Conservation (phyloP, 2,329 filamentous ascomycete genomes). For the Colletotrichum higginsianum region DNA sequence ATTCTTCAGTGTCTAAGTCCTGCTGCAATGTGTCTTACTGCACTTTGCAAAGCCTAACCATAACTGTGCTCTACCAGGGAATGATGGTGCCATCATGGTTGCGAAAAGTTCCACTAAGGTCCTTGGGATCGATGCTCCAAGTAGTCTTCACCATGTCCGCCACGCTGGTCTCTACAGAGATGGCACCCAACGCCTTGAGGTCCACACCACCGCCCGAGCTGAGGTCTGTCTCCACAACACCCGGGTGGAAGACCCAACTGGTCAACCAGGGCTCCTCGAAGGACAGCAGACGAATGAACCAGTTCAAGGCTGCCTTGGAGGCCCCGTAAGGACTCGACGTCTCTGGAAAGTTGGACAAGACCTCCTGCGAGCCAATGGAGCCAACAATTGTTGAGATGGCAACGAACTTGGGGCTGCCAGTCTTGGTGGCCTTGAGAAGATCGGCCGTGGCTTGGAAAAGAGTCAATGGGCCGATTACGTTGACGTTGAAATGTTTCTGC, state of each 20-base stretch:
- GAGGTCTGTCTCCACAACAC: conserved; percentile 42
- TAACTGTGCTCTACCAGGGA: conserved; percentile 2
- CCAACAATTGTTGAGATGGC: conserved; percentile 47
- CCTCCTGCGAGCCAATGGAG: conserved; percentile 46
- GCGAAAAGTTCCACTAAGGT: conserved; percentile 20
- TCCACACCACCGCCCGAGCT: neutral
- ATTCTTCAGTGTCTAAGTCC: too few species aligned
- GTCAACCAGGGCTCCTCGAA: conserved; percentile 53
- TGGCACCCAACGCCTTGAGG: conserved; percentile 29
- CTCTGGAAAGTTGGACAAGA: conserved; percentile 37
- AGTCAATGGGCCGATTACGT: conserved; percentile 46
- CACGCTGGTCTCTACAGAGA: conserved; percentile 43
- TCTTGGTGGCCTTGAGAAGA: conserved; percentile 46
- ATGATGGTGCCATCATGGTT: conserved; percentile 18
- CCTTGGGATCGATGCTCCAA: conserved; percentile 5
- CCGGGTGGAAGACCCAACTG: conserved; percentile 51
- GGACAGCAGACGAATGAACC: conserved; percentile 51
- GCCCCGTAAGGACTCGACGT: conserved; percentile 57
- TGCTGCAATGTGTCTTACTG: neutral
- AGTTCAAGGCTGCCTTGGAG: conserved; percentile 56
- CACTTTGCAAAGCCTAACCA: neutral
- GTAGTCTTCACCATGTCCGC: conserved; percentile 4
- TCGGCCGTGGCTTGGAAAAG: conserved; percentile 46
- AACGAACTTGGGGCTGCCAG: conserved; percentile 47
- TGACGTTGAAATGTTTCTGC: conserved; percentile 56